Evolutionary conservation across 1,139 yeast species (phyloP).

Genomic region (Nakaseomyces uthaithaninus): DNA sequence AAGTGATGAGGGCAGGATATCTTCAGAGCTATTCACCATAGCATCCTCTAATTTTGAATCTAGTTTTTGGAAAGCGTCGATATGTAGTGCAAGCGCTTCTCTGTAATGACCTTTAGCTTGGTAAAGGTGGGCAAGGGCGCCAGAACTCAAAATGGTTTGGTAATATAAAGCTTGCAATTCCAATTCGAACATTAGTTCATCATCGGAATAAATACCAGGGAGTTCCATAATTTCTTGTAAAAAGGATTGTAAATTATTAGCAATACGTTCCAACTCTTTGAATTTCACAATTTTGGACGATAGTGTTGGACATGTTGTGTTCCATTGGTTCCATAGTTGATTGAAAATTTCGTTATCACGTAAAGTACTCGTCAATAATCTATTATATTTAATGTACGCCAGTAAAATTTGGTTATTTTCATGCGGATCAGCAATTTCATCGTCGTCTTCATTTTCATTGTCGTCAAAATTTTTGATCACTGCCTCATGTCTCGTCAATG

Average conservation of each 20-base stretch:
- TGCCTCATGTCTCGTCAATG: conserved; percentile 42
- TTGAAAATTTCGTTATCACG: conserved; percentile 55
- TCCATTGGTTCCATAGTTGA: conserved; percentile 32
- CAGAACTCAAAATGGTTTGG: conserved; percentile 19
- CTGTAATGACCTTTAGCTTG: conserved; percentile 24
- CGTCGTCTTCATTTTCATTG: conserved; percentile 36
- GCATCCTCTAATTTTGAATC: conserved; percentile 13
- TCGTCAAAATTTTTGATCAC: conserved; percentile 36
- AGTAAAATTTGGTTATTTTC: conserved; percentile 70
- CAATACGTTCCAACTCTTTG: conserved; percentile 29
- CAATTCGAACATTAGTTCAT: conserved; percentile 50
- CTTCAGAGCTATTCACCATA: conserved; percentile 5
- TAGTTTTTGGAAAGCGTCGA: conserved; percentile 20
- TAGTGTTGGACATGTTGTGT: conserved; percentile 32
- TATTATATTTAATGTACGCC: conserved; percentile 66
- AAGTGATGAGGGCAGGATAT: conserved; percentile 19
- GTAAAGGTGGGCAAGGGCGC: conserved; percentile 26
- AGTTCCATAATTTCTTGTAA: conserved; percentile 58
- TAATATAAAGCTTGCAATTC: conserved; percentile 29
- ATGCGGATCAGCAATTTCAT: conserved; percentile 27
- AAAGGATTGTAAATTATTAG: conserved; percentile 22
- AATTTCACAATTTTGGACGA: conserved; percentile 37
- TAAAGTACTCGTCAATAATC: conserved; percentile 56
- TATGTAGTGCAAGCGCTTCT: conserved; percentile 28
- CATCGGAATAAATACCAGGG: conserved; percentile 89